Base-by-base conservation (phyloP, 805 yeast species). In the Metahyphopichia silvanorum region DNA sequence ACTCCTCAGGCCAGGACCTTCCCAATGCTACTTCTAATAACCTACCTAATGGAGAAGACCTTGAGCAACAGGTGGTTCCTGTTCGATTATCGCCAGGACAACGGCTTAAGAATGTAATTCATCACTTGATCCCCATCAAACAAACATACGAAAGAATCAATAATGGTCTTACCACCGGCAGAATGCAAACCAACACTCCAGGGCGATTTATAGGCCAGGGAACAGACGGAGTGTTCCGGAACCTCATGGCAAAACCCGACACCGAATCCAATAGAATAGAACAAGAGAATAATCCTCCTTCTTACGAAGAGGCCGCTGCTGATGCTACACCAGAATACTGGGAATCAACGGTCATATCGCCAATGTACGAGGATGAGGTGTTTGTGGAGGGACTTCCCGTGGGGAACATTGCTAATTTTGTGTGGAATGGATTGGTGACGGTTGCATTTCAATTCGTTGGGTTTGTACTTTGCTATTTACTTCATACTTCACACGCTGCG, bases 401-500 rank as follows among this genome's bases (percentile, higher is more conserved):
- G 19, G 98, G 98, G 2, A 84, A 84, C 49, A 55, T 85, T n/a
- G 78, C 94, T 22, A 86, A 86, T 51, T 82, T 89, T 48, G 60
- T 86, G 4, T 91, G 98, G 98, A 91, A 89, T 60, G 70, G 79
- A 44, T 71, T 87, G 44, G 94, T 93, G 2, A 79, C 95, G 16
- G 73, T 86, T n/a, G 82, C 94, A 25, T 93, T 93, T 67, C 96
- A 91, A 59, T 86, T 85, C 55, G 82, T 91, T 20, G 98, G 98
- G 3, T 93, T 93, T 60, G 69, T 93, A 25, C 69, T 91, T 34
- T 89, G 98, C 6, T 93, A 89, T 53, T 64, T 91, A 27, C 67
- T 93, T 34, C 98, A 93, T 59, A 91, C 98, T 1, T 86, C 97
- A 2, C 98, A 93, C 55, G 97, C 98, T 4, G 95, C 97, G 4